Evolutionary conservation across 768 basidiomycete species (phyloP).

Genomic region (Ramaria sp.): DNA sequence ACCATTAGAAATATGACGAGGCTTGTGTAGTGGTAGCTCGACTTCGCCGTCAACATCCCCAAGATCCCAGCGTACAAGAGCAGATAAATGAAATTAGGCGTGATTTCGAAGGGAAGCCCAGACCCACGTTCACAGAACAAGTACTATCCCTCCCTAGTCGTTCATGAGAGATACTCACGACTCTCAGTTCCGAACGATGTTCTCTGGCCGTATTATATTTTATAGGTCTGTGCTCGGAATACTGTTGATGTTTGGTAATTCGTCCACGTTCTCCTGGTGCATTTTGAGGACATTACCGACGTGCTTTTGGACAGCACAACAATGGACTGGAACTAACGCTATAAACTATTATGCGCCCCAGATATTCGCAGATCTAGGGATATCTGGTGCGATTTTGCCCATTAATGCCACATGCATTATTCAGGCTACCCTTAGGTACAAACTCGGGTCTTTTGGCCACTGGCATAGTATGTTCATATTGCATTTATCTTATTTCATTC

Average conservation of each 20-base stretch:
- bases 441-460: conserved; percentile 38
- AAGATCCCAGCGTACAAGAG: conserved; percentile 24
- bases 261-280: no score
- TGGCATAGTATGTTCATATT: conserved; percentile 20
- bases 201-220: conserved; percentile 11
- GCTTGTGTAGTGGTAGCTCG: conserved; percentile 28
- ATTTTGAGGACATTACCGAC: conserved; percentile 32
- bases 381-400: conserved; percentile 19
- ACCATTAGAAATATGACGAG: conserved; percentile 22
- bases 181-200: not conserved
- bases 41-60: conserved; percentile 23
- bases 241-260: conserved; percentile 2
- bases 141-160: conserved; percentile 12
- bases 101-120: conserved; percentile 32
- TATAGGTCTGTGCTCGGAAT: conserved; percentile 12
- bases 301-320: conserved; percentile 33
- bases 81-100: conserved; percentile 36
- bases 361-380: conserved; percentile 38
- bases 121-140: conserved; percentile 15
- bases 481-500: not conserved
- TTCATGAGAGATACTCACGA: conserved; percentile 13
- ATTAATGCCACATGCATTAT: not conserved
- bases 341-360: conserved; percentile 45
- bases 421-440: conserved; percentile 11
- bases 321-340: conserved; percentile 45